These are phyloP conservation scores for Allium cepa DNA, from an alignment of 106 monocot genomes.

Conservation along the genomic window DNA sequence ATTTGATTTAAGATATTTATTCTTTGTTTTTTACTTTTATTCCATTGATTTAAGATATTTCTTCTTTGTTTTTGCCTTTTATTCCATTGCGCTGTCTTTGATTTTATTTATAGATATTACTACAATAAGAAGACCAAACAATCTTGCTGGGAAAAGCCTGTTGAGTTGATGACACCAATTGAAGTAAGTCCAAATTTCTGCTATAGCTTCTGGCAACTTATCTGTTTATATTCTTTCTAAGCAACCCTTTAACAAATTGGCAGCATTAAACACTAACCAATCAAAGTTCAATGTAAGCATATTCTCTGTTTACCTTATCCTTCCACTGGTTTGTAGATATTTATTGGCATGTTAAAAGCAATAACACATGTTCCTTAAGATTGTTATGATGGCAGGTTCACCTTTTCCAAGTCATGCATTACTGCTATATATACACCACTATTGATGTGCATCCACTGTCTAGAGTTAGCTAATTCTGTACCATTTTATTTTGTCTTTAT, in stretches of 20 bases:
- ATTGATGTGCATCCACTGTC: too few relatives aligned
- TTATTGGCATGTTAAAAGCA: slow-evolving; percentile 72
- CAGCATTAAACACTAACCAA: slow-evolving; percentile 23
- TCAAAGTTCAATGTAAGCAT: slow-evolving; percentile 35
- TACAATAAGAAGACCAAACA: slow-evolving; percentile 92
- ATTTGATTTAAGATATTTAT: neutral
- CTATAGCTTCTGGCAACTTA: neutral
- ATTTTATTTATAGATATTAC: slow-evolving; percentile 54
- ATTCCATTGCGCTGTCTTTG: slow-evolving; percentile 5
- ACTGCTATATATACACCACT: slow-evolving; percentile 20
- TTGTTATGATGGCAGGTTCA: slow-evolving; percentile 68
- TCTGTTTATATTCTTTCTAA: neutral
- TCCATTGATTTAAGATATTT: slow-evolving; percentile 1
- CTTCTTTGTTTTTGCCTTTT: slow-evolving; percentile 5
- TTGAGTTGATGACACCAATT: slow-evolving; percentile 87
- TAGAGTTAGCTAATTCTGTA: too few relatives aligned
- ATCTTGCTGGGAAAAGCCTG: slow-evolving; percentile 97
- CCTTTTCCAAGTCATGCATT: slow-evolving; percentile 40
- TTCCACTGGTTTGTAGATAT: slow-evolving; percentile 70
- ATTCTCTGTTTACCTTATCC: slow-evolving; percentile 48
- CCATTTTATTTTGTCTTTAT: too few relatives aligned
- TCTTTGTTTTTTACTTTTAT: slow-evolving; percentile 2
- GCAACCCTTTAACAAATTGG: slow-evolving; percentile 23
- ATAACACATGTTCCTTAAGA: slow-evolving; percentile 45
- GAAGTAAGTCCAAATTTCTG: slow-evolving; percentile 32